Conservation (phyloP, 257 asterid genomes). For the Fraxinus pennsylvanica region DNA sequence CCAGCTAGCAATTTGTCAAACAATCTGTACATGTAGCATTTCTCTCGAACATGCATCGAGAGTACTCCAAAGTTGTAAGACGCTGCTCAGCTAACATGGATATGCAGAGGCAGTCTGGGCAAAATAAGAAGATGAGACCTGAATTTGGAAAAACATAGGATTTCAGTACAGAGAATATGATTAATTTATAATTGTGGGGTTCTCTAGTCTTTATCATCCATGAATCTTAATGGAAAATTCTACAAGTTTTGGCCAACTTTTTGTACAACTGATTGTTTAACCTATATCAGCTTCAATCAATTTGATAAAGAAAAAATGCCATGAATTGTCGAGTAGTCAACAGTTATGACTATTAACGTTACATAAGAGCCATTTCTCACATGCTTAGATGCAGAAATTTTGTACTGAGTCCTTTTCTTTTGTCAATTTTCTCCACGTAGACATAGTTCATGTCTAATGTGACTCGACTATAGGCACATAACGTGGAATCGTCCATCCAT, state of each 20-base stretch:
- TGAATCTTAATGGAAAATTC: neutral
- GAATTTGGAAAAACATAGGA: neutral
- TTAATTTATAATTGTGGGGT: conserved; percentile 6
- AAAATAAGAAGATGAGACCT: neutral
- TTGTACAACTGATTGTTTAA: neutral
- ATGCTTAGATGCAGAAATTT: too few species aligned
- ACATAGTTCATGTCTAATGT: too few species aligned
- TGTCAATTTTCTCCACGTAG: too few species aligned
- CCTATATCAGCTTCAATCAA: neutral
- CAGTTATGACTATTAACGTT: too few species aligned
- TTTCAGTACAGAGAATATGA: conserved; percentile 19
- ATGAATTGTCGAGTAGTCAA: too few species aligned
- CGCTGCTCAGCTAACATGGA: neutral
- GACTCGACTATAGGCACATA: too few species aligned
- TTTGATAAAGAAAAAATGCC: neutral
- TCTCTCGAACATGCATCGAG: too few species aligned
- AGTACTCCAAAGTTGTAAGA: neutral
- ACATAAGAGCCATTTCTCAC: too few species aligned
- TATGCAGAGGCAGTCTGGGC: neutral
- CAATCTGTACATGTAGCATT: too few species aligned
- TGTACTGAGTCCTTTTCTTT: too few species aligned
- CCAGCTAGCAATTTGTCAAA: too few species aligned
- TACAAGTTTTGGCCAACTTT: neutral
- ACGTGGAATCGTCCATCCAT: too few species aligned
- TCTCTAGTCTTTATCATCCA: conserved; percentile 17